Percentiles rank a stretch among this genome's conserved stretches.
Evolutionary conservation across 345 rosid species (phyloP).

Genomic region (Boechera divaricarpa): DNA sequence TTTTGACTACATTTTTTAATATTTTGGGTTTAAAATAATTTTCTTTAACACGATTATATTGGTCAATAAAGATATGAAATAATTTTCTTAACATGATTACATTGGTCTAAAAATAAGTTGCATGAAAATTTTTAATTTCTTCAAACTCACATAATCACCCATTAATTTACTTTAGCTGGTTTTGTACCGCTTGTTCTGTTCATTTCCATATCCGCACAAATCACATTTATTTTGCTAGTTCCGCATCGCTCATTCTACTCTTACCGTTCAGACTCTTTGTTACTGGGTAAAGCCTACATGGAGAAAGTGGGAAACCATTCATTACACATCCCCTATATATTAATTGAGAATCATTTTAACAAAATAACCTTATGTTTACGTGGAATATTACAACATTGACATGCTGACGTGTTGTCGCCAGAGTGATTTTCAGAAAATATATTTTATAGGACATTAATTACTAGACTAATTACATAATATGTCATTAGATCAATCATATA

Average conservation of each 20-base stretch:
- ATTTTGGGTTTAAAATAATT: not conserved
- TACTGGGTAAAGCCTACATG: constrained; percentile 14
- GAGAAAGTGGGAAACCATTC: constrained; percentile 12
- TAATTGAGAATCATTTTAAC: too few relatives aligned
- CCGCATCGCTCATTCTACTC: not conserved
- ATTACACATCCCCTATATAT: not conserved
- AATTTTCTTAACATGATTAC: too few relatives aligned
- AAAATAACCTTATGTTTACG: too few relatives aligned
- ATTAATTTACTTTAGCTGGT: not conserved
- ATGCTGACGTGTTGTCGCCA: too few relatives aligned
- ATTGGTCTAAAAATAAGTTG: not conserved
- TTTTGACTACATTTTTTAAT: not conserved
- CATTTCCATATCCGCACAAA: not conserved
- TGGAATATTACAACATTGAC: too few relatives aligned
- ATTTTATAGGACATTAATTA: too few relatives aligned
- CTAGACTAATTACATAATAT: too few relatives aligned
- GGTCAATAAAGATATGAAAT: not conserved
- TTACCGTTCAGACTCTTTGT: not conserved
- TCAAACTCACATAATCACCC: not conserved
- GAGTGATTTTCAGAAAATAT: too few relatives aligned
- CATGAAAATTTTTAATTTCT: too few relatives aligned
- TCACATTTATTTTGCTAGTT: not conserved
- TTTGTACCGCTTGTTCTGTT: not conserved
- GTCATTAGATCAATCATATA: too few relatives aligned
- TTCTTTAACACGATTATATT: not conserved